Percentiles rank a stretch among this genome's conserved stretches.
phyloP scores from a whole-genome alignment of 768 basidiomycete species.

The Boletus sp. region DNA sequence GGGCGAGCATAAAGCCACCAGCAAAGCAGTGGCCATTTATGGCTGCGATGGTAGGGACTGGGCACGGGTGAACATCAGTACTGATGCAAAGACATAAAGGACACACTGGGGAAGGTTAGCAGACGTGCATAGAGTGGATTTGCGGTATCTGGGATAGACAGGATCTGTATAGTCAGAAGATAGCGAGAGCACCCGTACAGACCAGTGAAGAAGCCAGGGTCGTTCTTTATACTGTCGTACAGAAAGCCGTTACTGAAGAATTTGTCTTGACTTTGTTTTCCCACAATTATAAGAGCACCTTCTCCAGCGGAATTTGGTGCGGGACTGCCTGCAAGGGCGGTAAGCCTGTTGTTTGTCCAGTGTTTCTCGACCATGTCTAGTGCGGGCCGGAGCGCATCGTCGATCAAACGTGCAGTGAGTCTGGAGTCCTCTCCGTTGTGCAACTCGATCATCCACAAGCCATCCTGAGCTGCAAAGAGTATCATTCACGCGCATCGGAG shows the following conservation, averaged over 20 bases:
- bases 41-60: constrained; percentile 76
- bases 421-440: constrained; percentile 77
- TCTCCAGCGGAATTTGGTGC: constrained; percentile 39
- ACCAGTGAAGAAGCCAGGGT: constrained; percentile 69
- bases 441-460: constrained; percentile 75
- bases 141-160: constrained; percentile 51
- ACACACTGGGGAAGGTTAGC: constrained; percentile 72
- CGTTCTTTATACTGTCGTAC: constrained; percentile 46
- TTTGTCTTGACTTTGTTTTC: constrained; percentile 72
- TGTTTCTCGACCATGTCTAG: constrained; percentile 69
- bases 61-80: constrained; percentile 1
- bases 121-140: constrained; percentile 70
- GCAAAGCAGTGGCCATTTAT: constrained; percentile 88
- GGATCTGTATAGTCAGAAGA: background rate
- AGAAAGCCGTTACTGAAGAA: constrained; percentile 88
- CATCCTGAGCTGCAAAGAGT: constrained; percentile 36
- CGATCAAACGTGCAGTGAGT: constrained; percentile 55
- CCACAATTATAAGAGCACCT: constrained; percentile 76
- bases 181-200: constrained; percentile 13
- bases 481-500: background rate
- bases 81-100: background rate
- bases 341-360: constrained; percentile 57
- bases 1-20: constrained; percentile 72
- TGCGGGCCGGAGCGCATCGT: constrained; percentile 62
- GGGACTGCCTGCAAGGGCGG: constrained; percentile 41